A percentile compares a stretch with the other conserved stretches of the same genome.
Evolutionary conservation across 495 filamentous ascomycete genomes (phyloP).

Genomic region (Xylaria bambusicola): DNA sequence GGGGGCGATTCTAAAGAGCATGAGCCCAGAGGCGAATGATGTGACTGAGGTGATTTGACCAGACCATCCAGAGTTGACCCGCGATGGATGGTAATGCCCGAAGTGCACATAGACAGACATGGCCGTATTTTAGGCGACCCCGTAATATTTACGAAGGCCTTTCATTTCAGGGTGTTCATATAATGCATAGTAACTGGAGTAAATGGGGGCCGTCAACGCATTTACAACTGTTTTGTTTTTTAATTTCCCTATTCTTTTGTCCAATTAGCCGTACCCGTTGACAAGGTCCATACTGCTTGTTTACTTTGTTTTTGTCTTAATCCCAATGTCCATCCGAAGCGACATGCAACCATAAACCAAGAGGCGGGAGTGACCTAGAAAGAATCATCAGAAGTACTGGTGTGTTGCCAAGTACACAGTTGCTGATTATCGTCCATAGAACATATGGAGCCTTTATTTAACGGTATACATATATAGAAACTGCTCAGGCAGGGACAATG

Average conservation of each 20-base stretch:
- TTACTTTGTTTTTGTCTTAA: background rate
- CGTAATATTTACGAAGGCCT: too few relatives aligned
- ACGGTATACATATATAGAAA: too few relatives aligned
- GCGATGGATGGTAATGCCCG: background rate
- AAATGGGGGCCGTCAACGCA: background rate
- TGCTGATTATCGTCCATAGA: too few relatives aligned
- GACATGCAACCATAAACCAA: background rate
- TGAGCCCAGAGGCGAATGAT: conserved; percentile 23
- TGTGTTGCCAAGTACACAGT: too few relatives aligned
- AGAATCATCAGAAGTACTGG: background rate
- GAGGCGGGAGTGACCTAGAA: background rate
- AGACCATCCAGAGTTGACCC: background rate
- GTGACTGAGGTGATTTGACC: background rate
- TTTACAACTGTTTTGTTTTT: background rate
- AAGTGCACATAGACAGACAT: too few relatives aligned
- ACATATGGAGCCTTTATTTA: too few relatives aligned
- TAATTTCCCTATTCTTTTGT: background rate
- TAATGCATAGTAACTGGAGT: conserved; percentile 17
- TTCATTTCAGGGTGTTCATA: background rate
- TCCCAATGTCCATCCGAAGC: background rate
- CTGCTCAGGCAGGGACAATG: too few relatives aligned
- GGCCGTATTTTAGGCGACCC: too few relatives aligned
- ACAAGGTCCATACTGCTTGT: background rate
- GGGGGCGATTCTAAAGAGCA: conserved; percentile 25
- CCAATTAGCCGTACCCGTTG: background rate